Evolutionary conservation across 169 alveolate genomes (phyloP).

Genomic region (Babesia ovata): DNA sequence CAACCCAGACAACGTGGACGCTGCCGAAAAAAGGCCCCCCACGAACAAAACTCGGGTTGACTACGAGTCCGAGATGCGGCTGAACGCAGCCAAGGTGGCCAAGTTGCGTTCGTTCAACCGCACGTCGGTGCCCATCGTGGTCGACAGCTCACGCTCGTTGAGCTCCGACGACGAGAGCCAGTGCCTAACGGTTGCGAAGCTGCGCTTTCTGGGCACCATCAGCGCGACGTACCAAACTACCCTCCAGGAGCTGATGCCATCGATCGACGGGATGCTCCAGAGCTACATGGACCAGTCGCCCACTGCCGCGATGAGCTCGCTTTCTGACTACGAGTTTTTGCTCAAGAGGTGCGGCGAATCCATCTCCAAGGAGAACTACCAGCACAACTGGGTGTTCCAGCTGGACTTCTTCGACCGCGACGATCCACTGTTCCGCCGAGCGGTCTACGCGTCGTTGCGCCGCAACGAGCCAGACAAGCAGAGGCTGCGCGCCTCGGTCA

Average conservation of each 20-base stretch:
- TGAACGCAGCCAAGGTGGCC: constrained; percentile 26
- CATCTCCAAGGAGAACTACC: constrained; percentile 18
- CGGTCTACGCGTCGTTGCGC: constrained; percentile 24
- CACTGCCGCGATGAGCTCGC: neutral
- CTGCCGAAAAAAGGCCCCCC: neutral
- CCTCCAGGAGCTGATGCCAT: constrained; percentile 45
- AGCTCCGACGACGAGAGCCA: constrained; percentile 12
- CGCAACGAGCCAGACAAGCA: constrained; percentile 10
- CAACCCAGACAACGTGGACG: neutral
- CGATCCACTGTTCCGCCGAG: constrained; percentile 55
- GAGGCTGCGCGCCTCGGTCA: constrained; percentile 4
- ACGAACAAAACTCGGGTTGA: neutral
- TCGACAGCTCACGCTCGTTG: constrained; percentile 38
- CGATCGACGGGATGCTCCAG: constrained; percentile 23
- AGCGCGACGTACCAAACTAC: constrained; percentile 48
- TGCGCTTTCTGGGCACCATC: constrained; percentile 26
- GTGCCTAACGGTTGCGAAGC: constrained; percentile 22
- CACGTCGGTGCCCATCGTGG: constrained; percentile 23
- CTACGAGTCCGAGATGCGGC: neutral
- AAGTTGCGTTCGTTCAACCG: constrained; percentile 22
- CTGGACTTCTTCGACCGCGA: constrained; percentile 60
- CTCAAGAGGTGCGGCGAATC: constrained; percentile 33
- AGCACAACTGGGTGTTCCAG: constrained; percentile 57
- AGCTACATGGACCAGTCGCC: constrained; percentile 19
- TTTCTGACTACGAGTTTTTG: constrained; percentile 20